Conservation (phyloP, 371 early-diverging fungal genomes). For the Dinochytrium kinnereticum region DNA sequence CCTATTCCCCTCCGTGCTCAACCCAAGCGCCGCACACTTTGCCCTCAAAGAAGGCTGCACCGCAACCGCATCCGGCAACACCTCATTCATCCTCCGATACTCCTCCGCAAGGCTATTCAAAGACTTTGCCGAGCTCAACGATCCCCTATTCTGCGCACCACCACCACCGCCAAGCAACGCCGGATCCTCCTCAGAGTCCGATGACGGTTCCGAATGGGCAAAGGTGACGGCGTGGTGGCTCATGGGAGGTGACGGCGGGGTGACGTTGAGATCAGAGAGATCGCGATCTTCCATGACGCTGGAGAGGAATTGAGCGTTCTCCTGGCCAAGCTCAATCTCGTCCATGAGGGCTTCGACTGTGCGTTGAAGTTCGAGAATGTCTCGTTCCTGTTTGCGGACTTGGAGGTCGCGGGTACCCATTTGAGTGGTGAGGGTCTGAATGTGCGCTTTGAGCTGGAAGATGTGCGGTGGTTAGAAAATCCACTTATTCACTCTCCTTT, state of each 20-base stretch:
- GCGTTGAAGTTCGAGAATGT: slow-evolving; percentile 25
- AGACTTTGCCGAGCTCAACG: background rate
- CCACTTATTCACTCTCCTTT: too few relatives aligned
- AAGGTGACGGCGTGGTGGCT: too few relatives aligned
- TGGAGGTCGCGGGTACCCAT: background rate
- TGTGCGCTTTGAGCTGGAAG: slow-evolving; percentile 20
- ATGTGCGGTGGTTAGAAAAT: too few relatives aligned
- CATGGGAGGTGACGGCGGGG: background rate
- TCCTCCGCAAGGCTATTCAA: slow-evolving; percentile 26
- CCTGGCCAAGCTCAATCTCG: slow-evolving; percentile 15
- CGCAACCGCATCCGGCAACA: background rate
- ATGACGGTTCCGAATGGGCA: too few relatives aligned
- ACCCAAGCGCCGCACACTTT: slow-evolving; percentile 1
- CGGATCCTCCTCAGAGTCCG: too few relatives aligned
- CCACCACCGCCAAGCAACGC: too few relatives aligned
- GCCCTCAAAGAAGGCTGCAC: background rate
- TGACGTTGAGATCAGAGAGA: background rate
- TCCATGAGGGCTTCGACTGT: slow-evolving; percentile 18
- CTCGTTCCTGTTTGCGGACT: slow-evolving; percentile 3
- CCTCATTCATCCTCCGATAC: slow-evolving; percentile 6
- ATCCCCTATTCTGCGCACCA: background rate
- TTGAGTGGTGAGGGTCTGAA: slow-evolving; percentile 4
- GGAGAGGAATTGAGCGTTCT: slow-evolving; percentile 5
- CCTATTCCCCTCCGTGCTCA: slow-evolving; percentile 21
- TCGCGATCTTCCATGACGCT: background rate